These are phyloP conservation scores for Sporobolomyces phaffii DNA, from an alignment of 768 basidiomycete species.

Conservation along the genomic window DNA sequence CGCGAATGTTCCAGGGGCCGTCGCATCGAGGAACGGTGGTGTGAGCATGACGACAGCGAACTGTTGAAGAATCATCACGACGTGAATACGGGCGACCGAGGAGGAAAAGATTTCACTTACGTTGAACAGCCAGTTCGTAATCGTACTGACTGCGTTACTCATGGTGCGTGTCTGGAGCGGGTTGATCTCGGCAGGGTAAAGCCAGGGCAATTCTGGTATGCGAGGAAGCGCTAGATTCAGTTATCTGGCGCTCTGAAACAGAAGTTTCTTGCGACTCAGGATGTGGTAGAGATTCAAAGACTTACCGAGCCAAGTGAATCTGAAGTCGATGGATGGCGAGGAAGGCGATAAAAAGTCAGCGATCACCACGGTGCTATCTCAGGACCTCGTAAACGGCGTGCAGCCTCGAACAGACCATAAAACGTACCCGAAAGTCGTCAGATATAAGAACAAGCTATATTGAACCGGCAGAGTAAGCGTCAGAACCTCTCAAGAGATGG, in stretches of 20 bases:
- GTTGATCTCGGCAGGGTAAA: slow-evolving; percentile 52
- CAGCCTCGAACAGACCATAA: no score
- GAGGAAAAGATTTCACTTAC: no score
- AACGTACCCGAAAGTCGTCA: slow-evolving; percentile 23
- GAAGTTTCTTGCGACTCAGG: no score
- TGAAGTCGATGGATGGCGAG: neutral
- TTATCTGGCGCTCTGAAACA: no score
- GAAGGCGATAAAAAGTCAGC: no score
- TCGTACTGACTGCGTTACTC: slow-evolving; percentile 49
- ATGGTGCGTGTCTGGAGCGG: slow-evolving; percentile 49
- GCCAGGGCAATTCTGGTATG: slow-evolving; percentile 47
- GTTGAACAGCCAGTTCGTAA: slow-evolving; percentile 49
- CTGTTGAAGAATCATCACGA: no score
- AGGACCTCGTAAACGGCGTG: no score
- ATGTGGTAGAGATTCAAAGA: neutral
- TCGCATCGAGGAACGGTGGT: slow-evolving; percentile 36
- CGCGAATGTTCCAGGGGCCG: slow-evolving; percentile 39
- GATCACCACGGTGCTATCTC: no score
- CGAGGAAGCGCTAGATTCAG: neutral
- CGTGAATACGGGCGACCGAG: no score
- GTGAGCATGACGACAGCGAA: neutral
- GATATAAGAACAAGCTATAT: slow-evolving; percentile 49
- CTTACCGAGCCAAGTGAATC: slow-evolving; percentile 44
- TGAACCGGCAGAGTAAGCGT: no score
- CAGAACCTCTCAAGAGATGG: neutral